Evolutionary conservation across 345 rosid genomes (phyloP).

Genomic region (Euclidium syriacum): DNA sequence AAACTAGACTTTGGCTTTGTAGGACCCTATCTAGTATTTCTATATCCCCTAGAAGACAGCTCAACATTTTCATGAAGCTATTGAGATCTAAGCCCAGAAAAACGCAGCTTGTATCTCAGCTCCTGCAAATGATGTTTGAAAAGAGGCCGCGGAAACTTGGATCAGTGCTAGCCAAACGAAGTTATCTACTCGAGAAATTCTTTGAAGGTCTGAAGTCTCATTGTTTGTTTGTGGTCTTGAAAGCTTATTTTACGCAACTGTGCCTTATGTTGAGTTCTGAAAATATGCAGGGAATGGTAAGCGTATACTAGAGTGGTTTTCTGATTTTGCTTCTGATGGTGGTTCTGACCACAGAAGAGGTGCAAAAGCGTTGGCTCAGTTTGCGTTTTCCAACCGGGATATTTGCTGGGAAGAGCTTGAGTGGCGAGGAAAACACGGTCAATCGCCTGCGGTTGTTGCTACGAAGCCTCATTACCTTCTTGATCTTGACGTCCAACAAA

Average conservation of each 20-base stretch:
- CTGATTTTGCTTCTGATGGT: conserved; percentile 50
- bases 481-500: conserved; percentile 69
- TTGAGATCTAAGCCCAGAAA: conserved; percentile 43
- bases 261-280: neutral
- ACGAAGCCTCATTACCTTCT: conserved; percentile 95
- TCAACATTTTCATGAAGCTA: conserved; percentile 49
- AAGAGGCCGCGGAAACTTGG: conserved; percentile 51
- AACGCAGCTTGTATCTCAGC: conserved; percentile 49
- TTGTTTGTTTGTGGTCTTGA: neutral
- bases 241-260: neutral
- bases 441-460: conserved; percentile 92
- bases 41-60: conserved; percentile 41
- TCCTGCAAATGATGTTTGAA: conserved; percentile 55
- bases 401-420: conserved; percentile 96
- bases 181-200: conserved; percentile 65
- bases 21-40: conserved; percentile 41
- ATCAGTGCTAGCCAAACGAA: conserved; percentile 47
- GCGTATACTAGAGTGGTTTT: conserved; percentile 67
- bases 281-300: conserved; percentile 47
- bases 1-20: conserved; percentile 86
- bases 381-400: conserved; percentile 80
- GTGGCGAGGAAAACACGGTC: conserved; percentile 96
- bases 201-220: conserved; percentile 51
- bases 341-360: conserved; percentile 72
- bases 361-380: conserved; percentile 83